phyloP scores from a whole-genome alignment of 2,329 filamentous ascomycete species.

The Ceratocystis colombiana region DNA sequence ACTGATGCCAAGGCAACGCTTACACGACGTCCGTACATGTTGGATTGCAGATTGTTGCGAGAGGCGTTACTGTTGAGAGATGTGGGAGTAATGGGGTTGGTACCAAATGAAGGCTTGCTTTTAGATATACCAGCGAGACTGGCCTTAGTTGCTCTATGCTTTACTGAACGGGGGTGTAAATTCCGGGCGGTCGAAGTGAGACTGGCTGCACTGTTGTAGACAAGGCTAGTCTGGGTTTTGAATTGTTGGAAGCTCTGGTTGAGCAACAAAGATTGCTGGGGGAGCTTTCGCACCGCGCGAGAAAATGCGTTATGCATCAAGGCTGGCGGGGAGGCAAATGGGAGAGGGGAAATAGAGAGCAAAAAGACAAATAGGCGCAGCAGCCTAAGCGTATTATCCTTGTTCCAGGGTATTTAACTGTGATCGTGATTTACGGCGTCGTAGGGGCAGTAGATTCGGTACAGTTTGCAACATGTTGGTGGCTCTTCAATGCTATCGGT shows the following conservation, averaged over 20 bases:
- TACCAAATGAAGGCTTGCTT: conserved; percentile 24
- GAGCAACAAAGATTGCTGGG: conserved; percentile 18
- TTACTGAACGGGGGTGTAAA: conserved; percentile 23
- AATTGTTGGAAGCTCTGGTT: conserved; percentile 7
- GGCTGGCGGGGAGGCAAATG: neutral
- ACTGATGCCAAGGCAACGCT: conserved; percentile 57
- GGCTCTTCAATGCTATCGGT: neutral
- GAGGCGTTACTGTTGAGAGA: conserved; percentile 31
- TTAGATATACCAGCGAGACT: conserved; percentile 12
- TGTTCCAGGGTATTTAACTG: neutral
- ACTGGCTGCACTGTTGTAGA: conserved; percentile 13
- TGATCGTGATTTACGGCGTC: neutral
- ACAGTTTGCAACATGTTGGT: neutral
- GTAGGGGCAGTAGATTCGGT: neutral
- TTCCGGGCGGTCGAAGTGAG: neutral
- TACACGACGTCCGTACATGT: conserved; percentile 65
- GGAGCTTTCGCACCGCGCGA: conserved; percentile 23
- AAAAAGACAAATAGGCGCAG: neutral
- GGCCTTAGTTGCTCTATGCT: conserved; percentile 24
- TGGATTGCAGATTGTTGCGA: conserved; percentile 49
- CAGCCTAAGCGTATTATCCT: neutral
- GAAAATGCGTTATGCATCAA: conserved; percentile 23
- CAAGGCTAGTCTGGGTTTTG: conserved; percentile 6
- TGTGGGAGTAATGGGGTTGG: conserved; percentile 28
- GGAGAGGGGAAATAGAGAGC: neutral